Conservation (phyloP, 805 yeast species). For the Wickerhamiella azymoides region DNA sequence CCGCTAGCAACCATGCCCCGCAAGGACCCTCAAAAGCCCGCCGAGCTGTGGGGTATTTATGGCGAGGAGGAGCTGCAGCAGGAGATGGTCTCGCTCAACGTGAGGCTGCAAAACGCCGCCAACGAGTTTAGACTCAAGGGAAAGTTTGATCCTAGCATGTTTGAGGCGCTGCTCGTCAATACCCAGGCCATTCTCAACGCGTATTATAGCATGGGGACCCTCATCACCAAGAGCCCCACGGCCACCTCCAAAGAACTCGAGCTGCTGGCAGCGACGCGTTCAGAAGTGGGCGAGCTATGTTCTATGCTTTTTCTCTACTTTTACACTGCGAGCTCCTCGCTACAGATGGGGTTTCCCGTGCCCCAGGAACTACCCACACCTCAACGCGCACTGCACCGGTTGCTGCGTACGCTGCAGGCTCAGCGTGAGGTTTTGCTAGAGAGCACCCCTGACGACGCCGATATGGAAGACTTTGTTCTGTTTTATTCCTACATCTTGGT, state of each 20-base stretch:
- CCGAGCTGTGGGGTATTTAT: conserved; percentile 18
- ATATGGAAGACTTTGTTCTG: conserved; percentile 63
- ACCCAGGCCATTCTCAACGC: conserved; percentile 61
- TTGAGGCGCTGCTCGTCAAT: conserved; percentile 35
- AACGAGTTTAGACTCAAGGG: conserved; percentile 66
- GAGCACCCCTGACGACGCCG: conserved; percentile 20
- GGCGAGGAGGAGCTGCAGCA: conserved; percentile 33
- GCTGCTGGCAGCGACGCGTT: conserved; percentile 35
- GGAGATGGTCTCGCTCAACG: conserved; percentile 46
- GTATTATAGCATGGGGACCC: conserved; percentile 55
- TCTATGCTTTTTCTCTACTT: conserved; percentile 60
- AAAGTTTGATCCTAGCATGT: conserved; percentile 42
- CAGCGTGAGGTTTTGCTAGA: conserved; percentile 28
- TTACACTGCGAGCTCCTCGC: conserved; percentile 50
- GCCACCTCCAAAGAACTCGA: conserved; percentile 39
- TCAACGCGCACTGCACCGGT: conserved; percentile 55
- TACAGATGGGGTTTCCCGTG: conserved; percentile 60
- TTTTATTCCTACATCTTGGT: conserved; percentile 64
- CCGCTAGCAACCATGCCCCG: conserved; percentile 33
- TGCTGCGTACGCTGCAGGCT: conserved; percentile 50
- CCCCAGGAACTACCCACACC: conserved; percentile 69
- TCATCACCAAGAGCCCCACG: conserved; percentile 48
- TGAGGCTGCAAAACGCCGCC: conserved; percentile 55
- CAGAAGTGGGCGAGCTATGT: conserved; percentile 54
- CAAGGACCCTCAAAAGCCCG: conserved; percentile 2